phyloP scores from a whole-genome alignment of 805 yeast species.

The Komagataella ulmi region DNA sequence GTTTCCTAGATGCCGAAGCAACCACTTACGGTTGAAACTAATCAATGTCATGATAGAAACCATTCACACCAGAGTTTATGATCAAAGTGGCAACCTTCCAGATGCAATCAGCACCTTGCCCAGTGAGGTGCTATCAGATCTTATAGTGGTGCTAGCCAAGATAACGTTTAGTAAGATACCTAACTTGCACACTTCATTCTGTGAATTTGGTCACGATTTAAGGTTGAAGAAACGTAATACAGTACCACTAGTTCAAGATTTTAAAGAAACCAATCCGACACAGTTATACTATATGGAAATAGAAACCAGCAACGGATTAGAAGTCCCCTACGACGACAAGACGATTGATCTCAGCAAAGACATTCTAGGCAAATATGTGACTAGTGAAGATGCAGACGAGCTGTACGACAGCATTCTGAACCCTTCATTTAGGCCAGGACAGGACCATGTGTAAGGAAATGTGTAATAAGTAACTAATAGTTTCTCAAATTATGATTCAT shows the following conservation, averaged over 20 bases:
- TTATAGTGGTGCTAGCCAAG: background rate
- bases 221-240: background rate
- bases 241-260: background rate
- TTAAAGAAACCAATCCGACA: background rate
- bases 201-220: background rate
- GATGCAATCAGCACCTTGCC: background rate
- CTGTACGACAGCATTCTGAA: slow-evolving; percentile 42
- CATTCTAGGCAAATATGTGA: slow-evolving; percentile 50
- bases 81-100: background rate
- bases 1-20: slow-evolving; percentile 28
- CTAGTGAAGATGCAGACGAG: slow-evolving; percentile 71
- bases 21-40: slow-evolving; percentile 23
- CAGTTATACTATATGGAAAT: slow-evolving; percentile 4
- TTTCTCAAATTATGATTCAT: background rate
- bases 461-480: background rate
- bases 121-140: background rate
- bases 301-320: slow-evolving; percentile 43
- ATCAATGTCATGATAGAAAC: slow-evolving; percentile 22
- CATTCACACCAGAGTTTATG: background rate
- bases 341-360: slow-evolving; percentile 60
- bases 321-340: slow-evolving; percentile 46
- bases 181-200: background rate
- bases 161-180: background rate
- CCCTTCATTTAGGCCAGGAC: slow-evolving; percentile 18
- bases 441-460: background rate